phyloP scores from a whole-genome alignment of 352 stramenopile species.

The Bremia lactucae region DNA sequence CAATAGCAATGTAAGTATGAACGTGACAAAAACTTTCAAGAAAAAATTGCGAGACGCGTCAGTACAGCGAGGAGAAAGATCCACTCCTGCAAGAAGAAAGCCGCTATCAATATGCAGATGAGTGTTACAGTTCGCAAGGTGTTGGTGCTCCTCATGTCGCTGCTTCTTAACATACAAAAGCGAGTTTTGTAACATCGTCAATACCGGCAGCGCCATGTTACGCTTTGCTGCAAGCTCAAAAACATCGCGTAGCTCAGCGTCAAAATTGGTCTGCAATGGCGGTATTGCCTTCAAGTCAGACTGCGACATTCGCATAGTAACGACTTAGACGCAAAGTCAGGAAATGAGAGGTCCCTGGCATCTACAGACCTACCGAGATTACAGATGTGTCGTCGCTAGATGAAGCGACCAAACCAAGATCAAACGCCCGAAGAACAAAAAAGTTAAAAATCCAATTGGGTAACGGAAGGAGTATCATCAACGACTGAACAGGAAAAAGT shows the following conservation, averaged over 20 bases:
- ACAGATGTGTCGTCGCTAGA: constrained; percentile 26
- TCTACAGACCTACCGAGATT: constrained; percentile 21
- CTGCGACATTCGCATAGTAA: constrained; percentile 3
- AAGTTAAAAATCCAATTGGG: constrained; percentile 64
- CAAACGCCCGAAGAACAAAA: constrained; percentile 34
- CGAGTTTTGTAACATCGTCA: constrained; percentile 40
- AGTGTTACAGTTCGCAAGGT: constrained; percentile 6
- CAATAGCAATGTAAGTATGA: constrained; percentile 48
- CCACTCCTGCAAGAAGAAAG: constrained; percentile 39
- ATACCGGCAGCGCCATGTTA: constrained; percentile 28
- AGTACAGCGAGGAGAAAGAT: constrained; percentile 29
- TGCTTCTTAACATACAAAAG: constrained; percentile 18
- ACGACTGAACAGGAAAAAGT: constrained; percentile 42
- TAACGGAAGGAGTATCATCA: constrained; percentile 68
- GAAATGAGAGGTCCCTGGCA: background rate
- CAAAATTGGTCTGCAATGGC: constrained; percentile 37
- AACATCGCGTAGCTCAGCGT: constrained; percentile 62
- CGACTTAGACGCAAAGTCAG: constrained; percentile 1
- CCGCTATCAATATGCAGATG: constrained; percentile 28
- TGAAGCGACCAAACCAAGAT: constrained; percentile 43
- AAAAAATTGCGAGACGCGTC: constrained; percentile 52
- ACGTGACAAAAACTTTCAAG: constrained; percentile 52
- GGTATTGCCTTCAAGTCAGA: constrained; percentile 35
- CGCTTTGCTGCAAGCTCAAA: constrained; percentile 54
- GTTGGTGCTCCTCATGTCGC: constrained; percentile 14